Base-by-base conservation (phyloP, 352 stramenopile genomes). In the Globisporangium acanthophoron region DNA sequence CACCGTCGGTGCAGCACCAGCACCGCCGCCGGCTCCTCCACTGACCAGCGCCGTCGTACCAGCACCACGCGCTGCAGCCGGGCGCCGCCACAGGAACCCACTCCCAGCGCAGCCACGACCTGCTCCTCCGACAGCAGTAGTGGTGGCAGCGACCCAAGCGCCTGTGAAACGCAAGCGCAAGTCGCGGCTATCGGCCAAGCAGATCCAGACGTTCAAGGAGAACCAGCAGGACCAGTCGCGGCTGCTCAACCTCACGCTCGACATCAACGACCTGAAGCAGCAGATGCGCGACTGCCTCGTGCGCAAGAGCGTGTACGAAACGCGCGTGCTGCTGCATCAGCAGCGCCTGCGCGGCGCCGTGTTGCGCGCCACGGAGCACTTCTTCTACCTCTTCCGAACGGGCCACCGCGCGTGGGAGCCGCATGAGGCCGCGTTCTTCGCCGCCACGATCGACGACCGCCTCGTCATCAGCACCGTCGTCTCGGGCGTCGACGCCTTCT, bases 361-460 rank as follows among this genome's bases (percentile, higher is more conserved):
- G 5, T 2, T 64, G 20, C 39, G 24, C 27, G 48, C 44, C 13
- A 64, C 71, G 29, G 58, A 56, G n/a, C 45, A 65, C 9, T 76
- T 78, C 39, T 80, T 80, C 55, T 18, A 66, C 43, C 21, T 80
- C n/a, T 71, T 78, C 37, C 37, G 54, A 16, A 46, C 62, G 2
- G 69, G 66, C 3, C 65, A 70, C 31, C 69, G 58, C 3, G 16
- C 43, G 0, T 45, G 48, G 29, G 35, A 62, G 15, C 41, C 45
- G 2, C 43, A 24, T 0, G 61, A 75, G 29, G 15, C 62, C 11
- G 61, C 24, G 12, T 78, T 71, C 56, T 52, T 81, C 29, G 18
- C 31, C 0, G 33, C 47, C 13, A 39, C 64, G 13, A 20, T 78
- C 29, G 64, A 67, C n/a, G 20, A 60, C 13, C 47, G 76, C 18